phyloP scores from a whole-genome alignment of 768 basidiomycete species.

The Vararia minispora region DNA sequence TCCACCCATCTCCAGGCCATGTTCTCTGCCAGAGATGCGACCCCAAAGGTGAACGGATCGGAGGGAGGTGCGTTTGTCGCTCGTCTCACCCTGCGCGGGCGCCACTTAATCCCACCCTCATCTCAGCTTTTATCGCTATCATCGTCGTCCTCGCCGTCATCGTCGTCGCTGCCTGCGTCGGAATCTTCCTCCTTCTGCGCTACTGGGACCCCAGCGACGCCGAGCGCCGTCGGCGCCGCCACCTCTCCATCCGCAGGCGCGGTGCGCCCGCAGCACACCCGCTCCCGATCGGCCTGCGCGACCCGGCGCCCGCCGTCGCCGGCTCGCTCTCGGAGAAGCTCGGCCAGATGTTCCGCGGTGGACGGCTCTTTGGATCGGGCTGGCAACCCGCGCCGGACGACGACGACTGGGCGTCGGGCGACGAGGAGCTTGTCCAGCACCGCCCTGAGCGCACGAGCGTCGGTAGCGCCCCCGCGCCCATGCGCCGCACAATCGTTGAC shows the following conservation, averaged over 20 bases:
- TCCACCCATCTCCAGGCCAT: not conserved
- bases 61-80: constrained; percentile 6
- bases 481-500: not conserved
- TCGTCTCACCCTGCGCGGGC: not conserved
- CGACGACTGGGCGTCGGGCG: constrained; percentile 10
- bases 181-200: constrained; percentile 45
- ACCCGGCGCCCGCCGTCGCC: not conserved
- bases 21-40: not conserved
- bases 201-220: constrained; percentile 32
- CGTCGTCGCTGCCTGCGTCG: constrained; percentile 40
- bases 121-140: constrained; percentile 41
- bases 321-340: constrained; percentile 11
- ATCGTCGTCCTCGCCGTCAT: constrained; percentile 44
- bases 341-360: constrained; percentile 11
- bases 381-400: constrained; percentile 10
- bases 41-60: constrained; percentile 11
- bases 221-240: constrained; percentile 23
- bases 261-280: constrained; percentile 7
- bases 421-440: constrained; percentile 3
- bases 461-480: constrained; percentile 2
- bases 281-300: constrained; percentile 12
- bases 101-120: not conserved
- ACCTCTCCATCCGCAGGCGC: constrained; percentile 7
- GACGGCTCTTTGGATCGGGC: constrained; percentile 6
- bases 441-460: not conserved